Base-by-base conservation (phyloP, 1,139 yeast genomes). In the Suhomyces coccinellae region DNA sequence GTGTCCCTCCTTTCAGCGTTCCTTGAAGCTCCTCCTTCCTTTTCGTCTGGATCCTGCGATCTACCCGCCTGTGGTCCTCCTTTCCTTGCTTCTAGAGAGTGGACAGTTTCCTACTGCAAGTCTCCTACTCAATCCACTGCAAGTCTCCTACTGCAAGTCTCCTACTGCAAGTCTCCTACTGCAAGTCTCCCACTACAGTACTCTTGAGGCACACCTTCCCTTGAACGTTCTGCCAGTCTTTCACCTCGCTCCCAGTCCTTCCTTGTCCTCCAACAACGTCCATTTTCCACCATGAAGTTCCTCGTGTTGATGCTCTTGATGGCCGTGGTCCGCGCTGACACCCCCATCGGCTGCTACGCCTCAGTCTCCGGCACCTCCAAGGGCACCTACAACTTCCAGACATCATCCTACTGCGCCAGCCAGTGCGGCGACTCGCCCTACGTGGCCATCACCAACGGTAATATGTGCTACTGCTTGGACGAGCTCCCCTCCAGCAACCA, bases 381-480 rank as follows among this genome's bases (percentile, higher is more conserved):
- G 10, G 80, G 82, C 1, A 52, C 65, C 4, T 69, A 71, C 45
- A 57, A 48, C 26, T 83, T 60, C 51, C 88, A 83, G 55, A 64
- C 82, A 1, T 70, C 82, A 1, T 65, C 71, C 6, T 61, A 69
- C 46, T 85, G 91, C 62, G 54, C 73, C 3, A 39, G 44, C 0
- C 54, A 58, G 37, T 85, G 91, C 62, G 62, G 76, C 4, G 63
- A 66, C 22, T 72, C 67, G 46, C 66, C 80, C 3, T 85, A 80
- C 55, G 76, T 82, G 55, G 96, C 93, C 7, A 55, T 85, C 37
- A 65, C 67, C 14, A 58, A 74, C 34, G 91, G 89, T 33, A 60
- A 68, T 43, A 63, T 67, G 16, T 88, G 96, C 65, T 80, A 71
- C 58, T 88, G 96, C 64, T 87, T 91, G 49, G 58, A 67, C 49